Conservation (phyloP, 176 grass and related monocot genomes). For the Triticum urartu region DNA sequence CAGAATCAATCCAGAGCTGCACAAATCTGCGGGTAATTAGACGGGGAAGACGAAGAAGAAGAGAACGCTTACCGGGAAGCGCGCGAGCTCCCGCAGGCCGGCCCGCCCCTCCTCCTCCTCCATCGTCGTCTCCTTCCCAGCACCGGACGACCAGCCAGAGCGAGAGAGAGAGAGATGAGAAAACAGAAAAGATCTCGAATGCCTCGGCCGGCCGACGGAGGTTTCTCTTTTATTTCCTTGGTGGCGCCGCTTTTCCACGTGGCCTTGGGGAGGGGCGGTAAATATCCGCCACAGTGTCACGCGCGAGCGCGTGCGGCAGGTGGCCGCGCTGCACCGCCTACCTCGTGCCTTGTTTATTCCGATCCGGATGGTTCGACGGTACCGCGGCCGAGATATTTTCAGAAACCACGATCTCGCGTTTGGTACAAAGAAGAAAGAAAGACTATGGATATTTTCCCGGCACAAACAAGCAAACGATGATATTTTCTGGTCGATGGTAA, state of each 20-base stretch:
- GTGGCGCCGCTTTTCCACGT: constrained; percentile 81
- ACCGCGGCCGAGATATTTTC: constrained; percentile 35
- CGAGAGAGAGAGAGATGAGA: neutral
- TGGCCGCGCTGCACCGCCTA: constrained; percentile 25
- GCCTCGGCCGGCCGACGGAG: neutral
- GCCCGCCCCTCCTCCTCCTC: constrained; percentile 17
- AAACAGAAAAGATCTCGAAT: neutral
- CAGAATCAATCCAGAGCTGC: constrained; percentile 9
- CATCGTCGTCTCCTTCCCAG: constrained; percentile 18
- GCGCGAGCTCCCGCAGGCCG: constrained; percentile 28
- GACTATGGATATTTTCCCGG: neutral
- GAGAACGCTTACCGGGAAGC: constrained; percentile 27
- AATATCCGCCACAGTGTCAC: constrained; percentile 33
- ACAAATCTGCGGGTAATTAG: neutral
- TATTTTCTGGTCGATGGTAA: neutral
- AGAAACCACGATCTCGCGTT: neutral
- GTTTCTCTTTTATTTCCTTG: constrained; percentile 39
- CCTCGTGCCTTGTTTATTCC: neutral
- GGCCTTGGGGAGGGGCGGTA: neutral
- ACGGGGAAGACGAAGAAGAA: neutral
- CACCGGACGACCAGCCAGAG: neutral
- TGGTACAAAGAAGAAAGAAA: neutral
- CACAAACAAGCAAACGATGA: too few relatives aligned
- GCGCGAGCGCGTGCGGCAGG: neutral
- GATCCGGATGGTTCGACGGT: neutral